phyloP scores from a whole-genome alignment of 129 eudicot genomes.

The Heracleum sosnowskyi region DNA sequence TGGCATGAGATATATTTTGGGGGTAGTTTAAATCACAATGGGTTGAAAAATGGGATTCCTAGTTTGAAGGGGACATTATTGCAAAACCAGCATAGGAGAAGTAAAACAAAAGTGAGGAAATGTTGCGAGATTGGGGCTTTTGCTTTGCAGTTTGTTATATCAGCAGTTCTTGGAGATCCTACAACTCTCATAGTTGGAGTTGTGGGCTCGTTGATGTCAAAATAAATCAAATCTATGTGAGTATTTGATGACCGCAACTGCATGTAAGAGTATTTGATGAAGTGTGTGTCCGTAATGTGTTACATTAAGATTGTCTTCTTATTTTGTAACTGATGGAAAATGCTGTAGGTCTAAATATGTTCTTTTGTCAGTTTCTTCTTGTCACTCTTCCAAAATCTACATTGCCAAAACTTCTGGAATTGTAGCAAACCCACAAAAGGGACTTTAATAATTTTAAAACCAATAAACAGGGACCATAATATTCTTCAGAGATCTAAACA shows the following conservation, averaged over 20 bases:
- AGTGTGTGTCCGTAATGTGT: neutral
- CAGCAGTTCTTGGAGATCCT: slow-evolving; percentile 6
- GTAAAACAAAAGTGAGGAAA: slow-evolving; percentile 1
- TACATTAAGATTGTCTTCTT: neutral
- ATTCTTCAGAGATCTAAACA: neutral
- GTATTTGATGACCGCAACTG: neutral
- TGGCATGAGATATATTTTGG: slow-evolving; percentile 4
- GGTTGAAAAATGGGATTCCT: neutral
- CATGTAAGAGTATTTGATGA: neutral
- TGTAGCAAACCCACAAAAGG: neutral
- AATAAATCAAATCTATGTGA: neutral
- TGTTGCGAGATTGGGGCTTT: slow-evolving; percentile 7
- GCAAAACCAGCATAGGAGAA: slow-evolving; percentile 4
- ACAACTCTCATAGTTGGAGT: slow-evolving; percentile 4
- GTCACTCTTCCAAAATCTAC: neutral
- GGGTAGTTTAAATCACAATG: neutral
- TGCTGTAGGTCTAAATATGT: neutral
- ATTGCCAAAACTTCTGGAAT: neutral
- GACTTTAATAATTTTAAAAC: neutral
- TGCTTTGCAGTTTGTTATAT: slow-evolving; percentile 5
- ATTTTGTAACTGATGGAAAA: neutral
- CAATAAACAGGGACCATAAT: neutral
- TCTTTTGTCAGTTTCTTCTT: neutral
- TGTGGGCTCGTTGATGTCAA: slow-evolving; percentile 5
- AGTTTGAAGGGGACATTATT: neutral